Base-by-base conservation (phyloP, 495 filamentous ascomycete species). In the Glutinoglossum americanum region DNA sequence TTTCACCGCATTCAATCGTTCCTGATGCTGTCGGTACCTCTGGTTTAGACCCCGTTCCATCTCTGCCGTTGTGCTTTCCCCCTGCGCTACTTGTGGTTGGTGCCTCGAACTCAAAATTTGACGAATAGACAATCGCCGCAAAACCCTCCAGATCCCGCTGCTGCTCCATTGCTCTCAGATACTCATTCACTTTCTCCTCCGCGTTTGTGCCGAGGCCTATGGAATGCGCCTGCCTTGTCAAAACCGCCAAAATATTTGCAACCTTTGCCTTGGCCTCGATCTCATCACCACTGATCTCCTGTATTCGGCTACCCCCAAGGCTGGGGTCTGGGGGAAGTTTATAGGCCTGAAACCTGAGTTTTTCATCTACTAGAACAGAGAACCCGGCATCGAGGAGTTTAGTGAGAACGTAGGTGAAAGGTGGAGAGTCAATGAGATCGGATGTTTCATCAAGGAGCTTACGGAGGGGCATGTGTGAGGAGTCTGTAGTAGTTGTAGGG, bases 371-470 rank as follows among this genome's bases (percentile, higher is more conserved):
- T 7, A 99, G 74, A 1, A 80, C 76, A 5, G 83, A 83, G 72
- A 94, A 97, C 8, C 80, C 81, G 47, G 88, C 79, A 66, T 96
- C 88, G 60, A 97, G 83, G 57, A 96, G 78, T 59, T 84, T 79
- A 8, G 84, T 87, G 45, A 92, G 70, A 33, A 97, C 87, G 59
- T 82, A 80, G 7, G 81, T 76, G 68, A 96, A 95, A 21, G 83
- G 76, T 0, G 93, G 93, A 0, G 90, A 95, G 58, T 98, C 93
- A 62, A 98, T 84, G 19, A 97, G 74, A 68, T 98, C 92, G 23
- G 92, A 83, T 10, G 92, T 96, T 70, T 97, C 92, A 64, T 97
- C 89, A 0, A 98, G 74, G n/a, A 99, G 77, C 55, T 85, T 81
- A 54, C 90, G 84, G 62, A 97, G 78, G 30, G 75, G 72, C 49